Conservation (phyloP, 306 rosid genomes). For the Cucumis sativus region Cucumber_9930_V3 NC_026659.2:4524001-4524500, state of each 20-base stretch:
- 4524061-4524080: neutral
- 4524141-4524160: constrained; percentile 7
- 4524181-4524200: constrained; percentile 7
- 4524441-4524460: neutral
- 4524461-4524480: too few relatives aligned
- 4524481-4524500: neutral
- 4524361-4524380: neutral
- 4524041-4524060: neutral
- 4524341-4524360: neutral
- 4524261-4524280: neutral
- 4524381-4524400: neutral
- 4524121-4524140: neutral
- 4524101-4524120: neutral
- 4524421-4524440: neutral
- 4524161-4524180: constrained; percentile 8
- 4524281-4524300: neutral
- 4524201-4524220: neutral
- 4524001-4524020: neutral
- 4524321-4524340: neutral
- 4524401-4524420: neutral
- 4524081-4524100: neutral
- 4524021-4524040: neutral
- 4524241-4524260: neutral
- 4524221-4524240: neutral
- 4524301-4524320: neutral